Evolutionary conservation across 805 yeast genomes (phyloP), one percentile per base, ranked within the genome.

Genomic region (Nakazawaea ernobii): DNA sequence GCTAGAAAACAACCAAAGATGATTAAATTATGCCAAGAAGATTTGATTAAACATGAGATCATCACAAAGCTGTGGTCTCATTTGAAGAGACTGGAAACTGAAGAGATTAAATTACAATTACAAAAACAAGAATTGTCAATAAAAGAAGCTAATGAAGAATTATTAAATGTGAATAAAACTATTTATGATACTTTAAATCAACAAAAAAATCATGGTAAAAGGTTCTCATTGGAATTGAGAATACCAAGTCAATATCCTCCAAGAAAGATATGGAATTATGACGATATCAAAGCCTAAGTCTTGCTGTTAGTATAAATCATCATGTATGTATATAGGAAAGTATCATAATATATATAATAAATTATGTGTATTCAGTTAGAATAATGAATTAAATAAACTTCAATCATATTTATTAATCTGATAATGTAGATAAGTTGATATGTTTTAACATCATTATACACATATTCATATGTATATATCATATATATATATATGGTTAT

Each of bases 171-270:
- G 8, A 72, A 71, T 51, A 79, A 82, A 0, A 73, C 67, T 41
- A 68, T 92, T 44, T 90, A 71, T 56, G 75, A 71, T 45, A 70
- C 70, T 30, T 95, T 96, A 9, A 82, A 79, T 56, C 63, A 63
- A 29, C 67, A 70, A 43, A 84, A 84, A 49, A 35, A 35, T 17
- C 39, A 33, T 29, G 49, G 49, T 27, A 76, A 77, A 55, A 71
- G 89, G 57, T 90, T 87, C 63, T 92, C 96, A 5, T 67, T 86
- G 56, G 97, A 92, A 59, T 62, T 88, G 63, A 80, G 94, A 59
- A 80, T 87, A 8, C 99, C 99, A 17, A 85, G 95, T 1, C 92
- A 90, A 48, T 87, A 72, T 52, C 99, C 99, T 11, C 86, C 97
- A 15, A 80, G 78, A 58, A 74, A 76, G 51, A 72, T 86, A 15